Base-by-base conservation (phyloP, 2,329 filamentous ascomycete genomes). In the Neopestalotiopsis clavispora region DNA sequence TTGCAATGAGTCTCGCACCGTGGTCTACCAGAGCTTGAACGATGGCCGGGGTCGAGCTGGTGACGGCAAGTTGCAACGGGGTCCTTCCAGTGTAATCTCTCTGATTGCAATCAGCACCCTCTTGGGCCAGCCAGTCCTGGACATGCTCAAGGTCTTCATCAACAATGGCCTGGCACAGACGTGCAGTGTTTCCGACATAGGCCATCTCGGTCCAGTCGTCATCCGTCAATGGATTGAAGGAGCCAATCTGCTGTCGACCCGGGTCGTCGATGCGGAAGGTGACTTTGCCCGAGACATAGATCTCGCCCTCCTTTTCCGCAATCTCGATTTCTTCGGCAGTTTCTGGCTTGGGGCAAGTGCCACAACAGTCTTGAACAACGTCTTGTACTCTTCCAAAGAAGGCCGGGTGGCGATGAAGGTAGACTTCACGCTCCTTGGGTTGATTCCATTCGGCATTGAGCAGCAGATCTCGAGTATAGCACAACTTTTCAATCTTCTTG, bases 131-230 rank as follows among this genome's bases (percentile, higher is more conserved):
- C 91, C 93, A 97, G 72, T 90, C 88, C 73, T 89, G 79, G 3
- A 97, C 91, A 71, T 89, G 86, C 49, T 93, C 90, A 3, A 91
- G 73, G 77, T 97, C 91, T 1, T 87, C 84, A 73, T 94, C 90
- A 4, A 95, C 89, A 68, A 97, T 97, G 0, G 92, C 94, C 75
- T 94, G 91, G 75, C 93, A 97, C 1, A 97, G 84, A 17, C 87
- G 85, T 49, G 89, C 90, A 1, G 93, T 95, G 72, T 94, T 93
- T 12, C 93, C 92, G 45, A 97, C 86, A 72, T 97, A 97, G 0
- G 94, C 93, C 93, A 97, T 96, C 72, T 95, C 92, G 0, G 94
- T 96, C 93, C 94, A 97, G 75, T 96, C 93, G 65, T 93, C 86
- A 57, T 94, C 90, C 0, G 92, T 95, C 49, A 95, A 85, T 0